A percentile compares a stretch with the other conserved stretches of the same genome.
phyloP scores from a whole-genome alignment of 768 basidiomycete genomes.

The Pisolithus tinctorius region DNA sequence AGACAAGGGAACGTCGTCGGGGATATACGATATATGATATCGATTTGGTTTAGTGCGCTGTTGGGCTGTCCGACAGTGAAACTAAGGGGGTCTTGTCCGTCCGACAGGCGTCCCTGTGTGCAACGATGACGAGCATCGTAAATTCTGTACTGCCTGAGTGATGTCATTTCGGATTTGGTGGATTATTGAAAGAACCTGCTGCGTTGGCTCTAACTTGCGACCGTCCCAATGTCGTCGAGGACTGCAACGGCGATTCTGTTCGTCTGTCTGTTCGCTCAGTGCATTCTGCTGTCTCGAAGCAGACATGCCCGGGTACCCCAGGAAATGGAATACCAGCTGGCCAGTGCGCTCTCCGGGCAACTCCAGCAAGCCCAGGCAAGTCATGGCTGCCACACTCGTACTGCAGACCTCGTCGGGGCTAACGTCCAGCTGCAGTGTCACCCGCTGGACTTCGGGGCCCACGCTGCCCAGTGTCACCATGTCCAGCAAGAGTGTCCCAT shows the following conservation, averaged over 20 bases:
- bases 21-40: no score
- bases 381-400: neutral
- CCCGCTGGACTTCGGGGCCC: conserved; percentile 47
- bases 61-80: no score
- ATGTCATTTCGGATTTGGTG: neutral
- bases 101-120: no score
- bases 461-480: conserved; percentile 55
- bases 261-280: conserved; percentile 46
- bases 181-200: neutral
- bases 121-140: no score
- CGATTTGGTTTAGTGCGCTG: no score
- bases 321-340: conserved; percentile 2
- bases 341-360: neutral
- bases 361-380: conserved; percentile 7
- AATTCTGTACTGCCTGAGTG: no score
- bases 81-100: no score
- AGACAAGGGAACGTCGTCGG: neutral
- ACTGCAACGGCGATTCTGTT: conserved; percentile 46
- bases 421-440: conserved; percentile 44
- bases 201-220: neutral
- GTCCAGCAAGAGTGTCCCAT: conserved; percentile 50
- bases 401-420: neutral
- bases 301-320: conserved; percentile 34
- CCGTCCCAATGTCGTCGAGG: conserved; percentile 38
- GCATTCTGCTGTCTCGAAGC: conserved; percentile 60